Percentiles rank a stretch among this genome's conserved stretches.
Evolutionary conservation across 768 basidiomycete species (phyloP).

Genomic region (Atractiella rhizophila): DNA sequence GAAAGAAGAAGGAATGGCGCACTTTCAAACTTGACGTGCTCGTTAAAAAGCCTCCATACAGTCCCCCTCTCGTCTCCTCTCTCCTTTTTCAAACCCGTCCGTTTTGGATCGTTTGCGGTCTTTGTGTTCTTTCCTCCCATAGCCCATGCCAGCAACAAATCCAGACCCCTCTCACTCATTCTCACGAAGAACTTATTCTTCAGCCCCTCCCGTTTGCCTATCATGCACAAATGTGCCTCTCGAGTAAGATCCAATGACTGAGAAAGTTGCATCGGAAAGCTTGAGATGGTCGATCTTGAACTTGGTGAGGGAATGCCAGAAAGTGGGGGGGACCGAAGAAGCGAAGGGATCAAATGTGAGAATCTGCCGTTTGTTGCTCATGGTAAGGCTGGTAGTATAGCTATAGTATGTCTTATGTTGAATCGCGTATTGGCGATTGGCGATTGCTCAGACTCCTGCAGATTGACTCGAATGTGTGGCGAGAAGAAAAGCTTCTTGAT

Average conservation of each 20-base stretch:
- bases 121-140: constrained; percentile 40
- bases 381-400: too few relatives aligned
- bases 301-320: constrained; percentile 73
- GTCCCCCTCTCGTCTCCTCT: constrained; percentile 66
- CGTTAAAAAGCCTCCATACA: constrained; percentile 76
- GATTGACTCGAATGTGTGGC: too few relatives aligned
- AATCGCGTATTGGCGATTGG: too few relatives aligned
- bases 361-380: constrained; percentile 15
- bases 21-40: constrained; percentile 72
- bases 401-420: too few relatives aligned
- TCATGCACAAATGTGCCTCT: constrained; percentile 48
- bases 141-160: constrained; percentile 79
- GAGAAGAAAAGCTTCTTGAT: too few relatives aligned
- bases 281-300: constrained; percentile 77
- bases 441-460: too few relatives aligned
- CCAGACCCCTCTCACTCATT: constrained; percentile 76
- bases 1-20: too few relatives aligned
- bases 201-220: constrained; percentile 49
- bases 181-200: constrained; percentile 71
- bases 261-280: constrained; percentile 44
- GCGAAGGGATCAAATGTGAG: constrained; percentile 75
- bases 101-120: constrained; percentile 44
- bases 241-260: constrained; percentile 41
- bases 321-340: constrained; percentile 62
- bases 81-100: too few relatives aligned